A percentile compares a stretch with the other conserved stretches of the same genome.
Conservation (phyloP, 345 rosid genomes). For the Firmiana major region DNA sequence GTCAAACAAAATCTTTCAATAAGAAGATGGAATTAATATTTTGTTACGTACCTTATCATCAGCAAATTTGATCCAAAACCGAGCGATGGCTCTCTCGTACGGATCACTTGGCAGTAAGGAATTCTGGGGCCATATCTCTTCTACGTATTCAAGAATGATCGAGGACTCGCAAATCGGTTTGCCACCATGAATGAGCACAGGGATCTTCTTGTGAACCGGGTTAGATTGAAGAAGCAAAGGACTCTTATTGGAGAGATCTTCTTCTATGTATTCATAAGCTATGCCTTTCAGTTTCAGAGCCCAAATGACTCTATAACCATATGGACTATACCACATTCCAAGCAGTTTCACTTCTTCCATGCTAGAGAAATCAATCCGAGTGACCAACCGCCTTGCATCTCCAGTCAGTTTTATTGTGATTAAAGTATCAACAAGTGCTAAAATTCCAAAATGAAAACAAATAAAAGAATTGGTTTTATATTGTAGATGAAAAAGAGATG, state of each 20-base stretch:
- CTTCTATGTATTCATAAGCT: conserved; percentile 23
- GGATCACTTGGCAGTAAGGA: conserved; percentile 27
- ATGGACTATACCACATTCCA: conserved; percentile 31
- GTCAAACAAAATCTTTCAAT: not conserved
- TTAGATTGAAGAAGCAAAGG: conserved; percentile 22
- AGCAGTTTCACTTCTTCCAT: conserved; percentile 28
- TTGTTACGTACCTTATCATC: conserved; percentile 27
- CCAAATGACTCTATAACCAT: conserved; percentile 23
- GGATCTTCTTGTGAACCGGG: conserved; percentile 31
- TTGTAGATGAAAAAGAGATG: not conserved
- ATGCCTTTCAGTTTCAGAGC: conserved; percentile 32
- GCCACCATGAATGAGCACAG: conserved; percentile 34
- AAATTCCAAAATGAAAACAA: not conserved
- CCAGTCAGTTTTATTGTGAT: not conserved
- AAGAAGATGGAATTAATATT: not conserved
- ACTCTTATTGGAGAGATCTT: conserved; percentile 33
- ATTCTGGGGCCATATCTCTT: conserved; percentile 29
- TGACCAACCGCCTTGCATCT: not conserved
- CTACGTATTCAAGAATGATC: conserved; percentile 30
- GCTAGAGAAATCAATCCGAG: not conserved
- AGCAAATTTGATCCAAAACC: conserved; percentile 32
- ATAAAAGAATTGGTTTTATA: not conserved
- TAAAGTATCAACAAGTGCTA: not conserved
- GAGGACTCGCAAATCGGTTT: conserved; percentile 31
- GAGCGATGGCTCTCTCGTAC: conserved; percentile 22